A percentile compares a stretch with the other conserved stretches of the same genome.
Evolutionary conservation across 2,329 filamentous ascomycete genomes (phyloP).

Genomic region (Microsporum canis): DNA sequence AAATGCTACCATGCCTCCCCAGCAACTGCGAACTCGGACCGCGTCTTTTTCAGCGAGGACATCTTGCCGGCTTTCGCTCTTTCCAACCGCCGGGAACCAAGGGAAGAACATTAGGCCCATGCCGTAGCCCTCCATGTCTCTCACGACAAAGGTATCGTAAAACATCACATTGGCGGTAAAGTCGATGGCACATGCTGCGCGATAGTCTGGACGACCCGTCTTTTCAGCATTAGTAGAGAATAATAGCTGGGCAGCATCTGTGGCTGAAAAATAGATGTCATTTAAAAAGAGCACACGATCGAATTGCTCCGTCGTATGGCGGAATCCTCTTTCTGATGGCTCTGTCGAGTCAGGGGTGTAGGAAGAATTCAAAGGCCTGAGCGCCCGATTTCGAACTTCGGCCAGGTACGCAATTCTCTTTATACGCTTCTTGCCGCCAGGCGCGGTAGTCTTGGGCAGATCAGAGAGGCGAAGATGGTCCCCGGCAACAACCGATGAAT

Average conservation of each 20-base stretch:
- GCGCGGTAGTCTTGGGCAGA: conserved; percentile 2
- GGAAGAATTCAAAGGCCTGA: conserved; percentile 7
- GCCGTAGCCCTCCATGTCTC: conserved; percentile 9
- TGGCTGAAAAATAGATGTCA: conserved; percentile 9
- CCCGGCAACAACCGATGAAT: conserved; percentile 11
- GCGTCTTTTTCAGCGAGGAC: conserved; percentile 9
- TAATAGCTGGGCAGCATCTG: conserved; percentile 7
- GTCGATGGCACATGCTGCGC: conserved; percentile 11
- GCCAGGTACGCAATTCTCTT: conserved; percentile 11
- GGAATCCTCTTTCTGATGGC: conserved; percentile 2
- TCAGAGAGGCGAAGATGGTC: conserved; percentile 9
- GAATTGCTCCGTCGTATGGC: conserved; percentile 1
- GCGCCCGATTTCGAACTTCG: conserved; percentile 11
- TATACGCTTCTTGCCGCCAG: conserved; percentile 5
- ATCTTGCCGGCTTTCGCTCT: conserved; percentile 4
- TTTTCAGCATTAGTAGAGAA: conserved; percentile 10
- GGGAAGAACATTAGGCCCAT: conserved; percentile 11
- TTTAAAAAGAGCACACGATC: conserved; percentile 11
- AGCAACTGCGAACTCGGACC: conserved; percentile 11
- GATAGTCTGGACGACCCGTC: conserved; percentile 6
- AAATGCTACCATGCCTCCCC: conserved; percentile 11
- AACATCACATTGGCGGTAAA: conserved; percentile 10
- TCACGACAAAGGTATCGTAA: conserved; percentile 11
- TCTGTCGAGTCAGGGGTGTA: not conserved
- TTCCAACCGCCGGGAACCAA: conserved; percentile 8